A percentile compares a stretch with the other conserved stretches of the same genome.
Evolutionary conservation across 306 rosid species (phyloP).

Genomic region (Chamaecrista fasciculata): DNA sequence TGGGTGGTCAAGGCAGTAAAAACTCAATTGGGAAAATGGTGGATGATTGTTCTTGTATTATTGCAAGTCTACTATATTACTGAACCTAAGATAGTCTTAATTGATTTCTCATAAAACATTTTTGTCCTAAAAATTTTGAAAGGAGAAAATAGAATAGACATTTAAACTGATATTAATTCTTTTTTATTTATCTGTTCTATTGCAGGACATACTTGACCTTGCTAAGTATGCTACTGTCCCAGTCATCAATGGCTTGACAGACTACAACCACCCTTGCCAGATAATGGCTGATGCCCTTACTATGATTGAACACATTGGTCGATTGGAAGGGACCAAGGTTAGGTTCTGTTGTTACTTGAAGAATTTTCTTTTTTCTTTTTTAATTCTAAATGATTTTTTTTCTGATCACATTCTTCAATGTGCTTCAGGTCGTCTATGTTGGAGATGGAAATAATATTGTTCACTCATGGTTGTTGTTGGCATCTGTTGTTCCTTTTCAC

Average conservation of each 20-base stretch:
- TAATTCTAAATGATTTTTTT: conserved; percentile 16
- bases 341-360: conserved; percentile 25
- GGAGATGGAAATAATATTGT: conserved; percentile 99
- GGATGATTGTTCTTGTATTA: neutral
- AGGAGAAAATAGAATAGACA: neutral
- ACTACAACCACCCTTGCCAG: conserved; percentile 95
- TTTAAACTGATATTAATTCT: neutral
- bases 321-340: conserved; percentile 90
- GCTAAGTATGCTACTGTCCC: conserved; percentile 81
- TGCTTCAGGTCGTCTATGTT: conserved; percentile 81
- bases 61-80: neutral
- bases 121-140: neutral
- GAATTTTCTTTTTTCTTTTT: conserved; percentile 21
- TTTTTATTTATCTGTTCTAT: conserved; percentile 15
- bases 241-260: conserved; percentile 93
- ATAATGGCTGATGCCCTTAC: conserved; percentile 99
- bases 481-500: conserved; percentile 86
- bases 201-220: conserved; percentile 91
- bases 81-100: neutral
- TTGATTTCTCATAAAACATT: neutral
- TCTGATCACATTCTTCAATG: conserved; percentile 21
- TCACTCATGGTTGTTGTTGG: conserved; percentile 95
- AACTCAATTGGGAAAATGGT: neutral
- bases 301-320: conserved; percentile 81
- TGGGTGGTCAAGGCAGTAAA: neutral